These are phyloP conservation scores for Allomyces macrogynus DNA, from an alignment of 192 early-diverging fungal genomes.

Conservation along the genomic window DNA sequence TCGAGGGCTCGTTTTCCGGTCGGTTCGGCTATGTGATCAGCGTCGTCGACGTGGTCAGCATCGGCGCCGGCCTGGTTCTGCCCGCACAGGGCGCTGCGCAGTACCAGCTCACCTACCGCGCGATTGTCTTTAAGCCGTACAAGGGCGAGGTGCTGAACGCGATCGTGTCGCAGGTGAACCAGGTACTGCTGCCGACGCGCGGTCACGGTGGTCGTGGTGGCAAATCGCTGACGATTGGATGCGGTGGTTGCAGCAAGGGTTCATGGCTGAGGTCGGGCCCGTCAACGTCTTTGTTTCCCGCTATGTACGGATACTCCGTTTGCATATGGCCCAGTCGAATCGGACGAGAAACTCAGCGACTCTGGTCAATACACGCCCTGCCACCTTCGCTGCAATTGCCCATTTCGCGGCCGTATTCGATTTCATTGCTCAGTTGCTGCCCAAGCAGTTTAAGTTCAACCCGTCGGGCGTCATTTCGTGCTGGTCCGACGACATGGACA, in stretches of 20 bases:
- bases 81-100: constrained; percentile 76
- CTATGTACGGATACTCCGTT: not conserved
- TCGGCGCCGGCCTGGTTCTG: constrained; percentile 61
- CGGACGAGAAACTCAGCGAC: no score
- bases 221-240: no score
- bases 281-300: not conserved
- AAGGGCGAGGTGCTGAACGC: constrained; percentile 92
- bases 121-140: constrained; percentile 94
- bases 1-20: constrained; percentile 86
- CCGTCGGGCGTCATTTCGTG: no score
- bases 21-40: constrained; percentile 81
- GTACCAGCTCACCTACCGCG: constrained; percentile 72
- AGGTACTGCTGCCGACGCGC: constrained; percentile 23
- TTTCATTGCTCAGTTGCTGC: not conserved
- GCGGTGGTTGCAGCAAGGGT: not conserved
- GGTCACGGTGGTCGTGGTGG: no score
- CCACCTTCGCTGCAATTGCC: no score
- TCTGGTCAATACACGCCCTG: no score
- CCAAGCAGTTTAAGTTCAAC: not conserved
- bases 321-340: no score
- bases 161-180: constrained; percentile 67
- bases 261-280: not conserved
- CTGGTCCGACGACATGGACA: no score
- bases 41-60: constrained; percentile 58
- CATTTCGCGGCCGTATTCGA: no score